These are phyloP conservation scores for Boletus huronensis DNA, from an alignment of 768 basidiomycete species.

Conservation along the genomic window DNA sequence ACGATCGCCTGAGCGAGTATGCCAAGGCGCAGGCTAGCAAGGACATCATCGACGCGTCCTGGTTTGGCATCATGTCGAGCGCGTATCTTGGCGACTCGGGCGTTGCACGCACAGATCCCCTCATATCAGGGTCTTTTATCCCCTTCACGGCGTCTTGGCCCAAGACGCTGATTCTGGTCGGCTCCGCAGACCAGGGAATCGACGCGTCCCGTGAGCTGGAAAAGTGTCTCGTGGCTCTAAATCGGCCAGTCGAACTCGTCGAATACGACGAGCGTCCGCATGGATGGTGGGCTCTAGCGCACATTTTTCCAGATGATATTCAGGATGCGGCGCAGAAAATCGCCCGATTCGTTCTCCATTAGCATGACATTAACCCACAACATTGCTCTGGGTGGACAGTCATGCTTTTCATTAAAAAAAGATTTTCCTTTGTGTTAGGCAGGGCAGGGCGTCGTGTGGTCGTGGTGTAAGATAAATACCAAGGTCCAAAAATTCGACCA, in stretches of 20 bases:
- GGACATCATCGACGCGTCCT: not conserved
- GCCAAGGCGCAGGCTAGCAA: not conserved
- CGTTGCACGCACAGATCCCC: slow-evolving; percentile 11
- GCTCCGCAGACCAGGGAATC: slow-evolving; percentile 14
- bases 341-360: slow-evolving; percentile 1
- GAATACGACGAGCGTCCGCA: slow-evolving; percentile 25
- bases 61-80: not conserved
- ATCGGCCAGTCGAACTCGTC: slow-evolving; percentile 17
- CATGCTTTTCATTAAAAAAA: not conserved
- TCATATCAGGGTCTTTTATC: slow-evolving; percentile 15
- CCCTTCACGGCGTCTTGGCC: slow-evolving; percentile 20
- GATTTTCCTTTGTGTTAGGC: not conserved
- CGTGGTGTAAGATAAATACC: not conserved
- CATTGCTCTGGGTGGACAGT: not conserved
- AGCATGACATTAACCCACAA: not conserved
- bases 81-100: slow-evolving; percentile 15
- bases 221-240: not conserved
- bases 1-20: not conserved
- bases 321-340: slow-evolving; percentile 13
- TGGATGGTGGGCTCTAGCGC: slow-evolving; percentile 19
- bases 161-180: slow-evolving; percentile 21
- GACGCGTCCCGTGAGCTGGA: slow-evolving; percentile 10
- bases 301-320: slow-evolving; percentile 14
- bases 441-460: not conserved
- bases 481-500: slow-evolving; percentile 1